Percentiles rank a stretch among this genome's conserved stretches.
Evolutionary conservation across 331 rosid species (phyloP).

Genomic region (Cucumis variabilis): DNA sequence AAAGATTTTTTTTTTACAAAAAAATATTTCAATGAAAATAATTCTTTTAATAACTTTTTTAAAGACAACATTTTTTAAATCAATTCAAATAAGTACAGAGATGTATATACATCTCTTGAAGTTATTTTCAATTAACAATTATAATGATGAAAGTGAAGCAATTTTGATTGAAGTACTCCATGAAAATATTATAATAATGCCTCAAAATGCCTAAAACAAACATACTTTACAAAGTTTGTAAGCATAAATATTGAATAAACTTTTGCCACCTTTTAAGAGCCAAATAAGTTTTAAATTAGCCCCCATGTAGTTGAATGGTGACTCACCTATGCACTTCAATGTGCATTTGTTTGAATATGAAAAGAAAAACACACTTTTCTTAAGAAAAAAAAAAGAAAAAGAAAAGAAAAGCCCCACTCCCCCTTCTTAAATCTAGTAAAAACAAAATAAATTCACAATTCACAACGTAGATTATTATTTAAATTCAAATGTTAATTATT

Average conservation of each 20-base stretch:
- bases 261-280: not conserved
- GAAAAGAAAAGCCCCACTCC: not conserved
- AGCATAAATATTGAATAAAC: not conserved
- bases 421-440: not conserved
- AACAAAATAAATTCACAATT: not conserved
- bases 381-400: not conserved
- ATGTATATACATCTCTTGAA: no score
- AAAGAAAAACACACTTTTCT: not conserved
- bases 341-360: not conserved
- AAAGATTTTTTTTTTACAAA: no score
- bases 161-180: not conserved
- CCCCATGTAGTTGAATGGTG: not conserved
- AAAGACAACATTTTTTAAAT: no score
- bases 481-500: not conserved
- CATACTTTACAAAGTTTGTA: not conserved
- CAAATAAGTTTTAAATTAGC: not conserved
- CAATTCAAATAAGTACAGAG: no score
- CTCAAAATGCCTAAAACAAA: not conserved
- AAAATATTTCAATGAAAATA: no score
- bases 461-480: not conserved
- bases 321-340: slow-evolving; percentile 20
- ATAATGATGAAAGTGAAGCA: not conserved
- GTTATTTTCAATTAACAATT: no score
- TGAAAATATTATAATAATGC: not conserved
- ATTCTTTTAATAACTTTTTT: no score